Percentiles rank a stretch among this genome's conserved stretches.
Conservation (phyloP, 495 filamentous ascomycete genomes). For the Annulohypoxylon nitens region DNA sequence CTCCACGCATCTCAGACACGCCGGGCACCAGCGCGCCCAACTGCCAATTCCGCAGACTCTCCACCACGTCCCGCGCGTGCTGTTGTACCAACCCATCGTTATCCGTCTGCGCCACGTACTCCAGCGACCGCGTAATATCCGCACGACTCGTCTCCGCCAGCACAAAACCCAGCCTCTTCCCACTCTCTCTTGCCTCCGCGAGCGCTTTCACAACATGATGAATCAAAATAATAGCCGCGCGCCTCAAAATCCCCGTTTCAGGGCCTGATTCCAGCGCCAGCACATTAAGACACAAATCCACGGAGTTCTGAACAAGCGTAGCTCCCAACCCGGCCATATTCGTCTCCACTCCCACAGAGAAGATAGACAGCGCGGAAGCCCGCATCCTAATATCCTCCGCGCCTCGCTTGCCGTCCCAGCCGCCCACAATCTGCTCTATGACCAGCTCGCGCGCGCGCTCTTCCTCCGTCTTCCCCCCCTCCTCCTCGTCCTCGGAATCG, state of each 20-base stretch:
- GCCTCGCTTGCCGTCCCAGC: slow-evolving; percentile 77
- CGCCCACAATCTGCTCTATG: slow-evolving; percentile 73
- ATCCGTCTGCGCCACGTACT: slow-evolving; percentile 76
- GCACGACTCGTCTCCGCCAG: slow-evolving; percentile 72
- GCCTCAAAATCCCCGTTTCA: slow-evolving; percentile 78
- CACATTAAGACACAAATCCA: slow-evolving; percentile 76
- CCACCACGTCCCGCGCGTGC: slow-evolving; percentile 77
- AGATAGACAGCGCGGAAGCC: slow-evolving; percentile 80
- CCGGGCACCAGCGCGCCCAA: slow-evolving; percentile 63
- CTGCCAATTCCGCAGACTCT: slow-evolving; percentile 79
- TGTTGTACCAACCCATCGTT: slow-evolving; percentile 78
- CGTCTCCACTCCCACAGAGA: slow-evolving; percentile 74
- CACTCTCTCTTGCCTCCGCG: slow-evolving; percentile 67
- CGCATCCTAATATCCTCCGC: slow-evolving; percentile 83
- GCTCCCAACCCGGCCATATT: slow-evolving; percentile 73
- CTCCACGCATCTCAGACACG: slow-evolving; percentile 22
- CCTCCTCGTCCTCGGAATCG: slow-evolving; percentile 62
- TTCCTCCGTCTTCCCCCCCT: slow-evolving; percentile 61
- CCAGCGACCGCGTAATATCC: slow-evolving; percentile 72
- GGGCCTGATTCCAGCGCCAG: slow-evolving; percentile 72
- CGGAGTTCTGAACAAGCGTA: slow-evolving; percentile 64
- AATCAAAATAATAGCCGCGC: slow-evolving; percentile 78
- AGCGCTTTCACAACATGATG: slow-evolving; percentile 75
- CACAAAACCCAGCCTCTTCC: slow-evolving; percentile 68
- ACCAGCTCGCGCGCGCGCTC: slow-evolving; percentile 65